A percentile compares a stretch with the other conserved stretches of the same genome.
Evolutionary conservation across 192 early-diverging fungal genomes (phyloP).

Genomic region (Coemansia sp.): DNA sequence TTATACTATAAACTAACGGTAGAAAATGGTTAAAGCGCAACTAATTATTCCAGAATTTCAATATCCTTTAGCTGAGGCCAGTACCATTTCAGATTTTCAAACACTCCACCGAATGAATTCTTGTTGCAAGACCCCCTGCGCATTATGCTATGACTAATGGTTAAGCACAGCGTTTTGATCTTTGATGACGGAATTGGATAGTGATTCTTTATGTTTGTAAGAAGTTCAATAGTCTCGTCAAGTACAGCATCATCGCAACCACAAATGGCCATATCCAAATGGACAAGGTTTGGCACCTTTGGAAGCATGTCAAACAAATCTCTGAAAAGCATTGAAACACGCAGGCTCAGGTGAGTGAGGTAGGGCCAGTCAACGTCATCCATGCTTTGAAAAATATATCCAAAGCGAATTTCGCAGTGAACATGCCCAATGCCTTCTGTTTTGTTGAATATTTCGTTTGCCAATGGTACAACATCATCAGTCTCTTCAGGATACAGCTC

Average conservation of each 20-base stretch:
- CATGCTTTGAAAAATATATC: background rate
- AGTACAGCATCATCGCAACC: background rate
- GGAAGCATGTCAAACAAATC: background rate
- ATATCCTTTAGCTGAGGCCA: background rate
- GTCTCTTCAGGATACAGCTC: background rate
- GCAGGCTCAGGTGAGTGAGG: background rate
- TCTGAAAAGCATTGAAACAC: background rate
- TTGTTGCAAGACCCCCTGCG: background rate
- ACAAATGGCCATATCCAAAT: background rate
- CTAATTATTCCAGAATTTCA: background rate
- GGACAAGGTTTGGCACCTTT: background rate
- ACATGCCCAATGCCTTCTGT: background rate
- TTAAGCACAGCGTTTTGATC: too few species aligned
- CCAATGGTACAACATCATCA: background rate
- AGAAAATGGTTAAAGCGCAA: background rate
- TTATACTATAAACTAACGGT: background rate
- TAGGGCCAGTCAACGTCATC: background rate
- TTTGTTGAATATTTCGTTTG: background rate
- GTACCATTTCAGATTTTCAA: background rate
- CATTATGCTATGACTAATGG: too few species aligned
- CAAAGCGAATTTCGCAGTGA: background rate
- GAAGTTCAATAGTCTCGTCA: background rate
- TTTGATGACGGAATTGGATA: too few species aligned
- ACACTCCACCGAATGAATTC: too few species aligned
- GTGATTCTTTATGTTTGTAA: too few species aligned